These are phyloP conservation scores for Microcos paniculata DNA, from an alignment of 345 rosid genomes.

Conservation along the genomic window DNA sequence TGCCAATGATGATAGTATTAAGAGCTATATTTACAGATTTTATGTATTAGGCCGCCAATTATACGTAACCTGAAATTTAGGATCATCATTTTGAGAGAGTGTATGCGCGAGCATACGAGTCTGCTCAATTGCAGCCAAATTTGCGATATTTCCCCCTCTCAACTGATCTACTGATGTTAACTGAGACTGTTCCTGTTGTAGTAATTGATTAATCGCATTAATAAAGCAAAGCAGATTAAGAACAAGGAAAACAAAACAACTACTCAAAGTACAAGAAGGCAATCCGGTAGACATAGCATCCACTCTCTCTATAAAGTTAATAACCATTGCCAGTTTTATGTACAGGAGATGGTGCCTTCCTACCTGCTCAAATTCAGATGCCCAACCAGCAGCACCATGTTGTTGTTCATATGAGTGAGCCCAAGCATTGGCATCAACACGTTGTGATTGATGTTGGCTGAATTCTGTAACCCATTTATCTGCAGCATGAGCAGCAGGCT, in stretches of 20 bases:
- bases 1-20: background rate
- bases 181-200: constrained; percentile 64
- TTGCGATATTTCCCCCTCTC: constrained; percentile 60
- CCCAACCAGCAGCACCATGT: constrained; percentile 94
- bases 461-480: constrained; percentile 86
- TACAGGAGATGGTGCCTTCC: constrained; percentile 8
- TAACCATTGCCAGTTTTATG: background rate
- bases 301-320: background rate
- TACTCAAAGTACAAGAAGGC: background rate
- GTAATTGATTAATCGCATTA: background rate
- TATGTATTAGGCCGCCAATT: background rate
- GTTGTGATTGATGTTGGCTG: constrained; percentile 52
- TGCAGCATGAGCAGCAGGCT: constrained; percentile 57
- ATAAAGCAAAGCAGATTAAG: background rate
- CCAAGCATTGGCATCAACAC: constrained; percentile 75
- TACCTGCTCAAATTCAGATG: constrained; percentile 95
- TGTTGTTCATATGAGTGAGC: constrained; percentile 85
- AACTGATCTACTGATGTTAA: constrained; percentile 58
- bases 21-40: background rate
- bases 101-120: constrained; percentile 95
- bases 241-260: background rate
- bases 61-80: constrained; percentile 85
- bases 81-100: constrained; percentile 81
- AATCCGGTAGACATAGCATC: background rate
- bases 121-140: constrained; percentile 92